These are phyloP conservation scores for Maudiozyma humilis DNA, from an alignment of 1,139 yeast genomes.

Conservation along the genomic window DNA sequence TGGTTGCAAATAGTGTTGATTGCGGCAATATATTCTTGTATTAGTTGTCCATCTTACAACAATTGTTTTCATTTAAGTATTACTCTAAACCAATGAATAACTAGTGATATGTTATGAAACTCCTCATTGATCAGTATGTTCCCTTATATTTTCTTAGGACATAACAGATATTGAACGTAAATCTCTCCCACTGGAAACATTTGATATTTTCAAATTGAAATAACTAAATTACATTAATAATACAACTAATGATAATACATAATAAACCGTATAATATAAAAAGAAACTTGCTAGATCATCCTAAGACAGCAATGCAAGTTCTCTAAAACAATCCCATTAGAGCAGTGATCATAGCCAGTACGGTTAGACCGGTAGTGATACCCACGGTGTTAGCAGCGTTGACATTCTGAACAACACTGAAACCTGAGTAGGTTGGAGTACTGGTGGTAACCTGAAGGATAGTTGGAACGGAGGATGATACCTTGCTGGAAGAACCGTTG, in stretches of 20 bases:
- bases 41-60: too few relatives aligned
- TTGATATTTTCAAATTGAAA: too few relatives aligned
- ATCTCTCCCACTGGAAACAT: too few relatives aligned
- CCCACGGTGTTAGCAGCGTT: constrained; percentile 2
- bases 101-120: too few relatives aligned
- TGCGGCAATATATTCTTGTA: too few relatives aligned
- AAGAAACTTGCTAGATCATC: neutral
- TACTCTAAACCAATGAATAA: too few relatives aligned
- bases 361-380: neutral
- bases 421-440: constrained; percentile 1
- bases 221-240: too few relatives aligned
- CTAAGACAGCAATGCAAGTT: neutral
- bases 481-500: neutral
- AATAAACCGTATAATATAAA: neutral
- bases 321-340: constrained; percentile 1
- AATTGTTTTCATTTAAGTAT: too few relatives aligned
- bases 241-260: neutral
- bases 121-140: too few relatives aligned
- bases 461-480: neutral
- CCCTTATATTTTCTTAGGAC: too few relatives aligned
- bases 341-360: constrained; percentile 1
- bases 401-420: constrained; percentile 1
- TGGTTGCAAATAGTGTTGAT: too few relatives aligned
- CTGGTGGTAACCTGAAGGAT: constrained; percentile 1
- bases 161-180: too few relatives aligned